Evolutionary conservation across 129 eudicot species (phyloP).

Genomic region (Lonicera japonica): DNA sequence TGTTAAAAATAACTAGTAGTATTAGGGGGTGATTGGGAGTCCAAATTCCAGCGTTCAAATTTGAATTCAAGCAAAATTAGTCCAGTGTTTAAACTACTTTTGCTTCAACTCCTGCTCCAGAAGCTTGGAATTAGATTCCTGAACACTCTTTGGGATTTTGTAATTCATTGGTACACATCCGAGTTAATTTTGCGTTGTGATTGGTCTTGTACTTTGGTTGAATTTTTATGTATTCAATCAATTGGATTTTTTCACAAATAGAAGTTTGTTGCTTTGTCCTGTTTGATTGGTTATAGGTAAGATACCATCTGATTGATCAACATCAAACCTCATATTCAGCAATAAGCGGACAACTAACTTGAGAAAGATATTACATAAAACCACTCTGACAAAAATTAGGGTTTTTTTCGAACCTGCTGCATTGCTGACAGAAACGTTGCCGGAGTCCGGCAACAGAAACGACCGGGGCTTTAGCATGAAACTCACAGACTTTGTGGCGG

Average conservation of each 20-base stretch:
- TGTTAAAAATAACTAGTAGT: no score
- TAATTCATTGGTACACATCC: no score
- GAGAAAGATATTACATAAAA: neutral
- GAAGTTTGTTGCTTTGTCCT: neutral
- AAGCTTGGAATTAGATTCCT: no score
- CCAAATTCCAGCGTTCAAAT: no score
- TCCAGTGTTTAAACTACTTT: no score
- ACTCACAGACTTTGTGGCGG: conserved; percentile 77
- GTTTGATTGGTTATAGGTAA: neutral
- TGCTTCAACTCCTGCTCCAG: no score
- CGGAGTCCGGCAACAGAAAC: conserved; percentile 52
- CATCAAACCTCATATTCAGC: neutral
- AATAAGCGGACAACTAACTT: no score
- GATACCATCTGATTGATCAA: neutral
- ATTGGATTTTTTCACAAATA: neutral
- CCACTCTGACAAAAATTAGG: neutral
- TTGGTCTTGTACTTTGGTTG: neutral
- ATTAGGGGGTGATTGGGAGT: no score
- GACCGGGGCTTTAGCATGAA: conserved; percentile 69
- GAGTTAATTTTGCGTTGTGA: neutral
- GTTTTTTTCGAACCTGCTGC: conserved; percentile 66
- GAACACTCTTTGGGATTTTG: no score
- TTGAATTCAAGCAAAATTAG: no score
- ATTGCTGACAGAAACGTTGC: conserved; percentile 93
- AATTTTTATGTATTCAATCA: neutral